A percentile compares a stretch with the other conserved stretches of the same genome.
Evolutionary conservation across 441 rosid species (phyloP).

Genomic region (Gossypium laxum): DNA sequence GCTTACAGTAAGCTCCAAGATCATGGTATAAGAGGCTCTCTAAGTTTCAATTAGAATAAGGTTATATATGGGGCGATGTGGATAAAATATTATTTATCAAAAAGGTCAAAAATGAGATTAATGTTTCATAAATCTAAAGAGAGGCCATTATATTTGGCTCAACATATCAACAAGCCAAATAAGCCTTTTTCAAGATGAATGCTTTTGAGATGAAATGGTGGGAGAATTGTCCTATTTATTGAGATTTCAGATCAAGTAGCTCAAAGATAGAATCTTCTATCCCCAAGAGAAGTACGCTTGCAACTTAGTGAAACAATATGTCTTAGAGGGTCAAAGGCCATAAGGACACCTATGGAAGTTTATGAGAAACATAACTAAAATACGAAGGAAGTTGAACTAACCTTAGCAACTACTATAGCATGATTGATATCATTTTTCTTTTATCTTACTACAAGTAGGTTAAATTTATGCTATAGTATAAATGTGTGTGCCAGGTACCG

Average conservation of each 20-base stretch:
- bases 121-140: neutral
- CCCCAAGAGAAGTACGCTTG: neutral
- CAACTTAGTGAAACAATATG: neutral
- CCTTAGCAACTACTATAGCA: neutral
- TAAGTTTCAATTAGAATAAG: too few relatives aligned
- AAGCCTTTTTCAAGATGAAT: neutral
- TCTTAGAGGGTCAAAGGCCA: neutral
- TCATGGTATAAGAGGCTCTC: neutral
- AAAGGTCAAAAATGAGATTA: neutral
- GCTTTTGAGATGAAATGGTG: neutral
- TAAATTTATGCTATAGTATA: neutral
- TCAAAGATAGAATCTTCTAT: neutral
- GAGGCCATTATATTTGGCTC: neutral
- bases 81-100: neutral
- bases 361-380: neutral
- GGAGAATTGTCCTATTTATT: neutral
- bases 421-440: neutral
- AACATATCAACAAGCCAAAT: neutral
- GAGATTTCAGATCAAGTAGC: neutral
- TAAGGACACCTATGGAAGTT: neutral
- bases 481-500: neutral
- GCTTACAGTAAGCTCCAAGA: neutral
- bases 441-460: neutral
- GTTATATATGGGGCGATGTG: neutral
- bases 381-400: neutral